phyloP scores from a whole-genome alignment of 805 yeast genomes.

The Saccharomycopsis vini region DNA sequence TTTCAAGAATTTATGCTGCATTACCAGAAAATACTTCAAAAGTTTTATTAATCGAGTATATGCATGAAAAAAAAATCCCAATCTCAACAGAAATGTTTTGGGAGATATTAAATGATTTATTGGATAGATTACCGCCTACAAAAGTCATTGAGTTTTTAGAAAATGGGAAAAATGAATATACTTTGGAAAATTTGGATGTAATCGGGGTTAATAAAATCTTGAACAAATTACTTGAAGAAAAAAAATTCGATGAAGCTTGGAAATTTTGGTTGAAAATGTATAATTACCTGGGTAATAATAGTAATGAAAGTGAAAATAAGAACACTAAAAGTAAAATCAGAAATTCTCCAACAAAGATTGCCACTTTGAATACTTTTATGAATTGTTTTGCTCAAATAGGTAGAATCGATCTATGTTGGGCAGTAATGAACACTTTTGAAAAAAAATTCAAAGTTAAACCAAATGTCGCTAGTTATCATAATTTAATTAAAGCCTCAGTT shows the following conservation, averaged over 20 bases:
- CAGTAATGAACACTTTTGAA: slow-evolving; percentile 27
- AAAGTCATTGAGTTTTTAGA: slow-evolving; percentile 23
- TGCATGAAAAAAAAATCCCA: slow-evolving; percentile 27
- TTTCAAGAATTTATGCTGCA: slow-evolving; percentile 29
- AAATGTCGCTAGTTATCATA: slow-evolving; percentile 26
- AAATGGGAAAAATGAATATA: slow-evolving; percentile 5
- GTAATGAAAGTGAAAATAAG: too few species aligned
- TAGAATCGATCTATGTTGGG: slow-evolving; percentile 29
- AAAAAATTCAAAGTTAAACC: slow-evolving; percentile 25
- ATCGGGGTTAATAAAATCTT: slow-evolving; percentile 23
- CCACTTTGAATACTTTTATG: slow-evolving; percentile 27
- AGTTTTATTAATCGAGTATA: slow-evolving; percentile 25
- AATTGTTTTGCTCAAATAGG: slow-evolving; percentile 26
- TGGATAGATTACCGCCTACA: slow-evolving; percentile 19
- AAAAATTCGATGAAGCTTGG: slow-evolving; percentile 26
- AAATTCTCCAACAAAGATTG: slow-evolving; percentile 11
- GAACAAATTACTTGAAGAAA: slow-evolving; percentile 23
- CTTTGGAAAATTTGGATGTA: slow-evolving; percentile 7
- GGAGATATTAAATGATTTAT: slow-evolving; percentile 22
- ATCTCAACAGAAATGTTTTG: slow-evolving; percentile 24
- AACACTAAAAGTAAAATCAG: too few species aligned
- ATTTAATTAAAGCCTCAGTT: slow-evolving; percentile 29
- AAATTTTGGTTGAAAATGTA: slow-evolving; percentile 21
- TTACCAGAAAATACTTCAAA: slow-evolving; percentile 29
- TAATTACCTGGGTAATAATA: too few species aligned